Evolutionary conservation across 23 red algal species (phyloP), one percentile per base, ranked within the genome.

Genomic region (Porphyridium purpureum): DNA sequence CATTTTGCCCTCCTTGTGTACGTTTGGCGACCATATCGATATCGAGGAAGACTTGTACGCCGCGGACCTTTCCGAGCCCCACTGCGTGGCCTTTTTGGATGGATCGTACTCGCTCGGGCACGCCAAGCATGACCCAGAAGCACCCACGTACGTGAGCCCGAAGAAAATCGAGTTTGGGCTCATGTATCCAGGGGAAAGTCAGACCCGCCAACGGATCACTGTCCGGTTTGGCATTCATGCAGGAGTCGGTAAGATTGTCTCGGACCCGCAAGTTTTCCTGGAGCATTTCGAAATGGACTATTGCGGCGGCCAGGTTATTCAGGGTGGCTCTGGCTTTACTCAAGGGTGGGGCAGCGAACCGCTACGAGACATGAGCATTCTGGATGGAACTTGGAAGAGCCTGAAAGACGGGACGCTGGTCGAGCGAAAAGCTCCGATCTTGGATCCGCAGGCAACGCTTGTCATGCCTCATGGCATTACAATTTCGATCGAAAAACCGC

Each of bases 331-430:
- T 17, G 38, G 38, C 11, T 44, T 44, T 44, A 11, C 11, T 11
- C 11, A 11, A 17, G 38, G 17, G 38, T 44, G 69, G 23, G 59
- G 47, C 14, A 74, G n/a, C n/a, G n/a, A n/a, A n/a, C n/a, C n/a
- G n/a, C n/a, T n/a, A n/a, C n/a, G n/a, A n/a, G n/a, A n/a, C n/a
- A n/a, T n/a, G n/a, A n/a, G n/a, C n/a, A n/a, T n/a, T n/a, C n/a
- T n/a, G n/a, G n/a, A n/a, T n/a, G n/a, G n/a, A n/a, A n/a, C n/a
- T n/a, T n/a, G n/a, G n/a, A n/a, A n/a, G n/a, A n/a, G n/a, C n/a
- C n/a, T n/a, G n/a, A n/a, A n/a, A n/a, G n/a, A n/a, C n/a, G n/a
- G n/a, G n/a, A n/a, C n/a, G n/a, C n/a, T n/a, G n/a, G n/a, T n/a
- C n/a, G n/a, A n/a, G n/a, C n/a, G n/a, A n/a, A n/a, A n/a, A n/a